phyloP scores from a whole-genome alignment of 2,329 filamentous ascomycete species.

The Chaetomium sp. region DNA sequence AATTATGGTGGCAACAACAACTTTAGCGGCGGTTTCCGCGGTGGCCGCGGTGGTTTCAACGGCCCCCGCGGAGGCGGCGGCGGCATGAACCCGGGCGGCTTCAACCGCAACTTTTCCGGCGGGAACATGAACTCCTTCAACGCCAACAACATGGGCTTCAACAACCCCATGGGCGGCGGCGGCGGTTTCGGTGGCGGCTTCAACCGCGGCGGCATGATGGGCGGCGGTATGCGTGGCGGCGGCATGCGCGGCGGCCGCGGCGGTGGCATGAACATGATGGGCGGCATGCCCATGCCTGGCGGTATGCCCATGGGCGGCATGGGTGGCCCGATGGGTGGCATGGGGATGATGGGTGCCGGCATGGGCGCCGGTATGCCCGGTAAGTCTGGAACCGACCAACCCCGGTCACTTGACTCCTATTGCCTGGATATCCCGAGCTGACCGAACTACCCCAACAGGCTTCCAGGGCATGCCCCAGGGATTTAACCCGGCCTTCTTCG shows the following conservation, averaged over 20 bases:
- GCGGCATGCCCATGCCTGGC: slow-evolving; percentile 40
- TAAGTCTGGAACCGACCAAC: slow-evolving; percentile 43
- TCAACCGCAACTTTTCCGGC: slow-evolving; percentile 48
- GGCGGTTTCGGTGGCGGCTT: slow-evolving; percentile 51
- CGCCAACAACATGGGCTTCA: slow-evolving; percentile 40
- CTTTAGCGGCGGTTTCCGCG: slow-evolving; percentile 52
- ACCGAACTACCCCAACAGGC: slow-evolving; percentile 43
- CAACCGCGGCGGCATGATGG: slow-evolving; percentile 48
- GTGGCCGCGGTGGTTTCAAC: slow-evolving; percentile 52
- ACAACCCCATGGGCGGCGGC: slow-evolving; percentile 52
- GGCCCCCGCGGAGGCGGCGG: slow-evolving; percentile 53
- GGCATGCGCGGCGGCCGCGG: slow-evolving; percentile 56
- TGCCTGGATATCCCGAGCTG: slow-evolving; percentile 1
- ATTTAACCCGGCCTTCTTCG: slow-evolving; percentile 76
- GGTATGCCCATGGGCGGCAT: slow-evolving; percentile 45
- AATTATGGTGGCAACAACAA: slow-evolving; percentile 41
- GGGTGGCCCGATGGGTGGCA: slow-evolving; percentile 42
- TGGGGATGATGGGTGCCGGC: slow-evolving; percentile 52
- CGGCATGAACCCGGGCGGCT: slow-evolving; percentile 51
- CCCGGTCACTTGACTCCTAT: slow-evolving; percentile 21
- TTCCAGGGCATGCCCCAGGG: slow-evolving; percentile 70
- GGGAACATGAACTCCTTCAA: slow-evolving; percentile 50
- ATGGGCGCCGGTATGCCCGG: slow-evolving; percentile 58
- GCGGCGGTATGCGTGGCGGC: slow-evolving; percentile 40
- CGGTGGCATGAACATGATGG: slow-evolving; percentile 48